Evolutionary conservation across 2,329 filamentous ascomycete species (phyloP), one percentile per base, ranked within the genome.

Genomic region (Neonectria coccinea): DNA sequence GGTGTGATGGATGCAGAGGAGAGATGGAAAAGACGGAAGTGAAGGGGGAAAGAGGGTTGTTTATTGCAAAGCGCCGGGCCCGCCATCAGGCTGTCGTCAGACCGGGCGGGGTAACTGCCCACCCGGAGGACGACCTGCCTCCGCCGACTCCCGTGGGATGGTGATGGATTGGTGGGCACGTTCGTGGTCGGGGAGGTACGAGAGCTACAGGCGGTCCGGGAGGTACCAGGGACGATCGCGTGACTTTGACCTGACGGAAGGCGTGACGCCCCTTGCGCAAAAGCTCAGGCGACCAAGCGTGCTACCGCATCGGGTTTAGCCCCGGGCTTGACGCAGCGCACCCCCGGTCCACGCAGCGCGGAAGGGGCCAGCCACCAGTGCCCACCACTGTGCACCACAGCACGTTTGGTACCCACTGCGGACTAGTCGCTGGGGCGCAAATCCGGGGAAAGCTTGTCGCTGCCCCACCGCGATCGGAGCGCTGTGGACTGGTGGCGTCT

Each of bases 21-120:
- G 62, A 67, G 68, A 66, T 62, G 58, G 70, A 73, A 2, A 42
- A 42, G n/a, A 42, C 16, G 39, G 39, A 42, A 42, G 39, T 42
- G 39, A 42, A 73, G 75, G 74, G 73, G 73, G 70, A 67, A 71
- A 59, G 67, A 67, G 70, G 73, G 69, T 74, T 76, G 72, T 76
- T 64, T 77, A 78, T 78, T 76, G 69, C 67, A 64, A 68, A 69
- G 64, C 70, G 65, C 62, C 65, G 71, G 64, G 39, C n/a, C 65
- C 62, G 36, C 52, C 58, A 53, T 58, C 72, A 71, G 73, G 75
- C 74, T 78, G 77, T 79, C 76, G 78, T 79, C 78, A 80, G 78
- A 79, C 75, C 77, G 79, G 79, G 79, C 80, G 80, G 80, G 80
- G 80, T 82, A 82, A 77, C 70, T 70, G 67, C 62, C 64, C 69